A percentile compares a stretch with the other conserved stretches of the same genome.
These are phyloP conservation scores for Debaryomyces udenii DNA, from an alignment of 1,139 yeast genomes.

Conservation along the genomic window DNA sequence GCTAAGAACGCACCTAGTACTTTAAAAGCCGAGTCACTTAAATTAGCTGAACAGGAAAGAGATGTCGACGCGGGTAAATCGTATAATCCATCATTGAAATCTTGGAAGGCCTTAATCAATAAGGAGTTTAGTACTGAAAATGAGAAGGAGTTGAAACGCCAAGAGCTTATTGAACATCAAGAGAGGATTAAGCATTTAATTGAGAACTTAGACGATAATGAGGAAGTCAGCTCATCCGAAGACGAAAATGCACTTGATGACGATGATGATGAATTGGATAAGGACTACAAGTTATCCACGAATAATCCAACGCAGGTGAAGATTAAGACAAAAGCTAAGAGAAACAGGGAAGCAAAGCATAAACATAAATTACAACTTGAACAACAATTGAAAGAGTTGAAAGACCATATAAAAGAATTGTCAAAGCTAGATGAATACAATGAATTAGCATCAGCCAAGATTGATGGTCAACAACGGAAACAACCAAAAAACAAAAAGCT, in stretches of 20 bases:
- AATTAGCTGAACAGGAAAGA: constrained; percentile 43
- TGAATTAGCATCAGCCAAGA: constrained; percentile 35
- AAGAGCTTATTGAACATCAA: constrained; percentile 61
- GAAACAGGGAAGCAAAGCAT: constrained; percentile 72
- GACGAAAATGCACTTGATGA: constrained; percentile 39
- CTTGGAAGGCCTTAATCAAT: constrained; percentile 76
- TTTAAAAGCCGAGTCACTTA: constrained; percentile 55
- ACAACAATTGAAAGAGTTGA: constrained; percentile 58
- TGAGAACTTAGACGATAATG: constrained; percentile 52
- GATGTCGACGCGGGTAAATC: constrained; percentile 80
- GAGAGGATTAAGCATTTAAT: constrained; percentile 67
- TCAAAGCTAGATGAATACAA: constrained; percentile 57
- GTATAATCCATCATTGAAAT: constrained; percentile 84
- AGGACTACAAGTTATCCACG: constrained; percentile 55
- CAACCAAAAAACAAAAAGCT: constrained; percentile 29
- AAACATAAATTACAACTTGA: constrained; percentile 61
- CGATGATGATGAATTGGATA: constrained; percentile 28
- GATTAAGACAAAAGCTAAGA: constrained; percentile 75
- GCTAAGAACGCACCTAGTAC: constrained; percentile 63
- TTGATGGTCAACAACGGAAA: constrained; percentile 19
- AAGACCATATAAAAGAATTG: constrained; percentile 59
- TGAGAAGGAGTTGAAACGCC: constrained; percentile 65
- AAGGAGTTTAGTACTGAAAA: constrained; percentile 70
- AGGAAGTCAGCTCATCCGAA: constrained; percentile 58
- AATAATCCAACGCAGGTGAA: constrained; percentile 71